Evolutionary conservation across 345 rosid species (phyloP).

Genomic region (Dovyalis caffra): DNA sequence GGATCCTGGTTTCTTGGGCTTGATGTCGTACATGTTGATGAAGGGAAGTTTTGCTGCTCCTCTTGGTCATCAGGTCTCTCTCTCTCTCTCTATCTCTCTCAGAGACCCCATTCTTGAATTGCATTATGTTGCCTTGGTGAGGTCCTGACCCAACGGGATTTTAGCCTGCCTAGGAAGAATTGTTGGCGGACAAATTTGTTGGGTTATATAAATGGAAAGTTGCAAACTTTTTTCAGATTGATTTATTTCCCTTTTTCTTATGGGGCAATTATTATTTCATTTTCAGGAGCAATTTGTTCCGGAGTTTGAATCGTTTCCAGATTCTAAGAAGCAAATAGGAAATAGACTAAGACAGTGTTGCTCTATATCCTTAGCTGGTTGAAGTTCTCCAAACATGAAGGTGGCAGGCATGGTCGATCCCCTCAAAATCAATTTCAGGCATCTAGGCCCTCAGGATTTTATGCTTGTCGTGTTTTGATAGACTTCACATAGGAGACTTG

Average conservation of each 20-base stretch:
- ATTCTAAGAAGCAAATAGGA: not conserved
- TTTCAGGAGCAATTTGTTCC: constrained; percentile 73
- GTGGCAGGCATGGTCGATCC: too few relatives aligned
- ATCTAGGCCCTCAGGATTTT: not conserved
- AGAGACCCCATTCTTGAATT: too few relatives aligned
- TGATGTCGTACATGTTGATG: constrained; percentile 52
- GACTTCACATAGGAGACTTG: not conserved
- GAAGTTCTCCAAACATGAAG: too few relatives aligned
- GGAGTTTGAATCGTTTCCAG: constrained; percentile 24
- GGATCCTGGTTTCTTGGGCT: constrained; percentile 80
- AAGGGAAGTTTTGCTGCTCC: constrained; percentile 73
- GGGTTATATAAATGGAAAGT: not conserved
- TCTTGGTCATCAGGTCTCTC: constrained; percentile 76
- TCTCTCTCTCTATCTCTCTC: not conserved
- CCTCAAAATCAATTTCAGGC: too few relatives aligned
- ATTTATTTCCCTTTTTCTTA: too few relatives aligned
- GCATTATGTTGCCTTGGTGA: not conserved
- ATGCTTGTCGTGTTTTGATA: not conserved
- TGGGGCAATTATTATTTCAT: not conserved
- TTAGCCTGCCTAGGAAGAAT: not conserved
- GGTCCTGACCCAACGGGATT: not conserved
- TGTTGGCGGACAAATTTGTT: not conserved
- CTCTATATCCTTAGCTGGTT: too few relatives aligned
- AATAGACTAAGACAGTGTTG: not conserved
- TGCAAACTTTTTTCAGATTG: not conserved